Base-by-base conservation (phyloP, 2,329 filamentous ascomycete genomes). In the Xylariomycetidae sp. region DNA sequence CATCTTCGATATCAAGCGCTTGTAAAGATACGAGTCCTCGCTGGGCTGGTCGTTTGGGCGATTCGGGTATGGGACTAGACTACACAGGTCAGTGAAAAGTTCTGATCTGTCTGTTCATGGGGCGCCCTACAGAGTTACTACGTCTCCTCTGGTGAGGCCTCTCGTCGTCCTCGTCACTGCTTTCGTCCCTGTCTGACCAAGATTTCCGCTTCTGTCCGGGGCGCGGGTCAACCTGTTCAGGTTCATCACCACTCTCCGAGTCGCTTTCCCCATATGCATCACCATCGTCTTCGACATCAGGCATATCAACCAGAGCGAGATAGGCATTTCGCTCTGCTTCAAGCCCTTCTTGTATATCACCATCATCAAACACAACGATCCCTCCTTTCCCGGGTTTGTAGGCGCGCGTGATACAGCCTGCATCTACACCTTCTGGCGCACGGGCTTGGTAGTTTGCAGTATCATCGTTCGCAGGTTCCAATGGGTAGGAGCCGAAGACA, bases 321-420 rank as follows among this genome's bases (percentile, higher is more conserved):
- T 94, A 97, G 25, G 92, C 89, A 38, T 87, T 80, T 47, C 79
- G 75, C 61, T 97, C 88, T 1, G 66, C 66, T 10, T 61, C 62
- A 20, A 98, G 66, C 20, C 89, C 85, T 46, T 90, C 85, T 46
- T 90, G 85, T 31, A 98, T 89, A 57, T 98, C 92, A 2, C 90
- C 92, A 54, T 97, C 92, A 53, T 97, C 92, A 57, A 92, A 94
- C 3, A 96, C 88, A 40, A 98, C 77, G 26, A 98, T 85, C 0
- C 92, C 92, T 13, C 90, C 90, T 52, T 75, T 83, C 18, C 87
- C 85, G 5, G 85, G 79, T 44, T 77, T 81, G 56, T 94, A 96
- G 1, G 72, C 66, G 11, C 77, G 74, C 16, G 76, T 71, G 31
- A 97, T 76, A 36, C 78, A 78, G 2, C 89, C 90, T 27, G 78